A percentile compares a stretch with the other conserved stretches of the same genome.
Conservation (phyloP, 2,329 filamentous ascomycete genomes). For the Rutstroemia sp. region DNA sequence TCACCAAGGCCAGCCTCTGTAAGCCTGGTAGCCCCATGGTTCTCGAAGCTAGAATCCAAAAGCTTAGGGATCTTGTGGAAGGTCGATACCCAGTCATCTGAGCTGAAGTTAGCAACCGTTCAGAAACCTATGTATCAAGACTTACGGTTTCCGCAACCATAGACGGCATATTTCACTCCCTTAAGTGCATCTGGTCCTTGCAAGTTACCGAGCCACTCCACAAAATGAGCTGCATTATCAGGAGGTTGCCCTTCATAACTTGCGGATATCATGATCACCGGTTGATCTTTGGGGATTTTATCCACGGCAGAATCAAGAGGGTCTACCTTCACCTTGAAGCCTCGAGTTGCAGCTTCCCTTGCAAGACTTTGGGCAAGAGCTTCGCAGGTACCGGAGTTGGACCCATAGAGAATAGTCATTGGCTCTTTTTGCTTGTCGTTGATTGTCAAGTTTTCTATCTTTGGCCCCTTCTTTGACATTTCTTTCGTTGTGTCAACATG, state of each 20-base stretch:
- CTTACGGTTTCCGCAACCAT: conserved; percentile 54
- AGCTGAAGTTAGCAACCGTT: conserved; percentile 10
- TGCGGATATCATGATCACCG: conserved; percentile 60
- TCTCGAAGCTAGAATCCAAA: conserved; percentile 37
- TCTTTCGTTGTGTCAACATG: conserved; percentile 10
- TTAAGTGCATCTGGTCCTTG: conserved; percentile 37
- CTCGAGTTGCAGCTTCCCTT: conserved; percentile 48
- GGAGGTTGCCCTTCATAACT: conserved; percentile 70
- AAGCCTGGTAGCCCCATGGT: conserved; percentile 9
- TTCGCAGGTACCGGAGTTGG: conserved; percentile 69
- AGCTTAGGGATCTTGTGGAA: conserved; percentile 61
- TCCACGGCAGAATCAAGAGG: conserved; percentile 55
- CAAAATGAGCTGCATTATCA: conserved; percentile 63
- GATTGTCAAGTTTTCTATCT: not conserved
- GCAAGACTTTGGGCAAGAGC: conserved; percentile 57
- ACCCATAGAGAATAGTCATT: conserved; percentile 64
- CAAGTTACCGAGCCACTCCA: conserved; percentile 51
- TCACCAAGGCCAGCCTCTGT: not conserved
- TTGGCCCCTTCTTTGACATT: not conserved
- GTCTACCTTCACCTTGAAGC: conserved; percentile 46
- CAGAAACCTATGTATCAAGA: conserved; percentile 28
- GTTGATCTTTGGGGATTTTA: conserved; percentile 50
- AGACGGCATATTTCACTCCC: conserved; percentile 58
- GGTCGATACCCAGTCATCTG: conserved; percentile 48
- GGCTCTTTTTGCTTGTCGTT: conserved; percentile 13